These are phyloP conservation scores for Penicillium desertorum DNA, from an alignment of 495 filamentous ascomycete species.

Conservation along the genomic window DNA sequence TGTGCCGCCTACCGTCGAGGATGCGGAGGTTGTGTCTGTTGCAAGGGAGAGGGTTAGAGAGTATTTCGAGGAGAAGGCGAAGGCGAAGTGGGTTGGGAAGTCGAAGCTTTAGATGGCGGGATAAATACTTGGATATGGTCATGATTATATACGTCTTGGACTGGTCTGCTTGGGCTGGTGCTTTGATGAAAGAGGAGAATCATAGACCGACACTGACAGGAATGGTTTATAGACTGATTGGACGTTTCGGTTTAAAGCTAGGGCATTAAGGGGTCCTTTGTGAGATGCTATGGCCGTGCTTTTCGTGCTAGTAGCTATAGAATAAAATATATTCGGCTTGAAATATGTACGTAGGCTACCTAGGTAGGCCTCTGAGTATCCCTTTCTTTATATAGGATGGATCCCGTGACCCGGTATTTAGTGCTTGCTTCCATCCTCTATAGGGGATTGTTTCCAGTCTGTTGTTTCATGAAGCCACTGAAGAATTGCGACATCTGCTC, in stretches of 20 bases:
- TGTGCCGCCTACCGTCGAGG: conserved; percentile 62
- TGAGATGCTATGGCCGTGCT: not conserved
- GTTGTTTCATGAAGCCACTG: conserved; percentile 17
- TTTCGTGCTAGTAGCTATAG: too few species aligned
- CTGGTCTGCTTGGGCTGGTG: too few species aligned
- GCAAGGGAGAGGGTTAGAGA: conserved; percentile 54
- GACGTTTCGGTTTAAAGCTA: not conserved
- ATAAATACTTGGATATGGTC: not conserved
- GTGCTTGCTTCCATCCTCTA: too few species aligned
- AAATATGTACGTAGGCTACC: too few species aligned
- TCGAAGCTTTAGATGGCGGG: conserved; percentile 52
- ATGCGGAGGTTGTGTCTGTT: conserved; percentile 55
- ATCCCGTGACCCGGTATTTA: too few species aligned
- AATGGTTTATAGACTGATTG: not conserved
- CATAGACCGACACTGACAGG: too few species aligned
- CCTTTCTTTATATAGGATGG: too few species aligned
- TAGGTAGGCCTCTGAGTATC: too few species aligned
- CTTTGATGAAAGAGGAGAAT: too few species aligned
- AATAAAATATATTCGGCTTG: too few species aligned
- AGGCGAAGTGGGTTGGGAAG: conserved; percentile 26
- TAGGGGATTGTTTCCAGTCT: not conserved
- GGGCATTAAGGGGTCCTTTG: not conserved
- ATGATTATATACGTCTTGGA: not conserved
- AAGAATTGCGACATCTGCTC: conserved; percentile 19
- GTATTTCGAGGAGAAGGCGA: conserved; percentile 53